Conservation (phyloP, 305 asterid genomes). For the Salvia sclarea region DNA sequence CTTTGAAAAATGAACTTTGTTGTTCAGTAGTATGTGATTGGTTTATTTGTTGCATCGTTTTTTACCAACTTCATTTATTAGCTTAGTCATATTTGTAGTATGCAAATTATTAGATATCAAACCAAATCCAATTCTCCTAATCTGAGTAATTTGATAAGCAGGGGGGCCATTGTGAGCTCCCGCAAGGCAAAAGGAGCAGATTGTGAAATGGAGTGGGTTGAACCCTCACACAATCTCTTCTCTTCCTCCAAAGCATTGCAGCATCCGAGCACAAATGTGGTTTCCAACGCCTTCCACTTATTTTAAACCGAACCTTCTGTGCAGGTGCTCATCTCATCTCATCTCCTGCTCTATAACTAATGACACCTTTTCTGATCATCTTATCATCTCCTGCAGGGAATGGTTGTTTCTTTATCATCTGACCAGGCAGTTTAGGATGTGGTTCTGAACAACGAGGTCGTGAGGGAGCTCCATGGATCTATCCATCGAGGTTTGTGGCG, state of each 20-base stretch:
- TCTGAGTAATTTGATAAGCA: background rate
- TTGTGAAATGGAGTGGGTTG: constrained; percentile 51
- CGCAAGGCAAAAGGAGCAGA: background rate
- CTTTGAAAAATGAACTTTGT: too few relatives aligned
- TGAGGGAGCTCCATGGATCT: constrained; percentile 64
- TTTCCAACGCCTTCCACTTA: constrained; percentile 55
- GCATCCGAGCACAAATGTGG: constrained; percentile 44
- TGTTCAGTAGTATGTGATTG: too few relatives aligned
- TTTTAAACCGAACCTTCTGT: constrained; percentile 67
- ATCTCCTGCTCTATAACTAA: too few relatives aligned
- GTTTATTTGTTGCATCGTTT: too few relatives aligned
- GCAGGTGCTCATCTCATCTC: constrained; percentile 41
- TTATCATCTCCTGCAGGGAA: constrained; percentile 42
- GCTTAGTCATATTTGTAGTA: too few relatives aligned
- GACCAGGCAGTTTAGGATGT: constrained; percentile 88
- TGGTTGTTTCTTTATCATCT: constrained; percentile 73
- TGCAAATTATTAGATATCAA: too few relatives aligned
- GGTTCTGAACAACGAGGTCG: constrained; percentile 70
- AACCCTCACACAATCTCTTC: constrained; percentile 47
- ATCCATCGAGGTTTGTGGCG: constrained; percentile 50
- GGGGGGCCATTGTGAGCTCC: background rate
- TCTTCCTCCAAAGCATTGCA: constrained; percentile 34
- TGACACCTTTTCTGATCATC: too few relatives aligned
- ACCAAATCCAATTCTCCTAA: too few relatives aligned
- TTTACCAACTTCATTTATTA: too few relatives aligned